phyloP scores from a whole-genome alignment of 2,329 filamentous ascomycete species.

The Alternaria sp. region DNA sequence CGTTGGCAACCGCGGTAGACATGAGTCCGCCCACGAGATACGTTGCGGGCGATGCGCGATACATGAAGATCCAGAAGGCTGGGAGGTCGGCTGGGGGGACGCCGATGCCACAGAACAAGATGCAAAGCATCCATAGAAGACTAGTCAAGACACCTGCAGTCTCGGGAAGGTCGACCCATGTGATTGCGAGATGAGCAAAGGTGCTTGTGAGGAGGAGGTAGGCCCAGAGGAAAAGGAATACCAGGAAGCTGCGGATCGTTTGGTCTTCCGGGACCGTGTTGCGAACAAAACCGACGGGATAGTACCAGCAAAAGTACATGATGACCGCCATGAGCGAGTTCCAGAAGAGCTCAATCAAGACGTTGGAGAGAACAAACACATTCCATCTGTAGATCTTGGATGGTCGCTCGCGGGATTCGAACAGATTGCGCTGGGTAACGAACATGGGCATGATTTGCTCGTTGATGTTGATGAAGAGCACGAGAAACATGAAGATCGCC shows the following conservation, averaged over 20 bases:
- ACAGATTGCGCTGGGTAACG: conserved; percentile 79
- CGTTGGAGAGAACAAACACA: conserved; percentile 82
- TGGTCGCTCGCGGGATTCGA: conserved; percentile 84
- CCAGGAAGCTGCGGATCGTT: conserved; percentile 74
- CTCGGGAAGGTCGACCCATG: conserved; percentile 77
- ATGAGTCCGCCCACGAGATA: conserved; percentile 80
- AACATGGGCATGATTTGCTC: conserved; percentile 89
- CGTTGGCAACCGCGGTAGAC: conserved; percentile 73
- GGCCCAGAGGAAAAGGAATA: conserved; percentile 77
- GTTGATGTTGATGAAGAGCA: conserved; percentile 79
- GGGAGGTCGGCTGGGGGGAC: conserved; percentile 69
- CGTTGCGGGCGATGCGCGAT: conserved; percentile 80
- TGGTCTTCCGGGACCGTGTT: conserved; percentile 72
- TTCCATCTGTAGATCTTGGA: conserved; percentile 87
- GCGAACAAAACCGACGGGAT: conserved; percentile 77
- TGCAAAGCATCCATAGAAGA: conserved; percentile 73
- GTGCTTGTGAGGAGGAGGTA: conserved; percentile 85
- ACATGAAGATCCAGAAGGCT: conserved; percentile 85
- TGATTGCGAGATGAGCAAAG: conserved; percentile 80
- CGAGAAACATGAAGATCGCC: conserved; percentile 81
- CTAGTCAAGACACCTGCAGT: conserved; percentile 79
- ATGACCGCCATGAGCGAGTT: conserved; percentile 77
- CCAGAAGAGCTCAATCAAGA: conserved; percentile 86
- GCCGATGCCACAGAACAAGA: conserved; percentile 80
- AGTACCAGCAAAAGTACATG: conserved; percentile 85